Evolutionary conservation across 495 filamentous ascomycete species (phyloP), one percentile per base, ranked within the genome.

Genomic region (Apodospora peruviana): DNA sequence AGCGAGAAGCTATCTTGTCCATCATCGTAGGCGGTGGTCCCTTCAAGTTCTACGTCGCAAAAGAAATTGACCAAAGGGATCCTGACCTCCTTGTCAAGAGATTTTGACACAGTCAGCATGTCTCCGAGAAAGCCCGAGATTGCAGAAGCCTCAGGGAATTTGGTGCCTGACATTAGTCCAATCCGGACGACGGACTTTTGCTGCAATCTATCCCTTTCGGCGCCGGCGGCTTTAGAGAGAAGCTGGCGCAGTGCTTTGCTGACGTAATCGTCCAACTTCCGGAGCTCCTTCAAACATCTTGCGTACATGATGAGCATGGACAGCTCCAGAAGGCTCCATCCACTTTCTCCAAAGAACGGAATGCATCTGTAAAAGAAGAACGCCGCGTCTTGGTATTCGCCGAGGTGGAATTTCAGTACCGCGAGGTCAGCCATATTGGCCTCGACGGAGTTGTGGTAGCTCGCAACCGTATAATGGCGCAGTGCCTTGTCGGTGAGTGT

Each of bases 241-340:
- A 96, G 72, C 54, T 85, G 83, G 12, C 94, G 71, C 25, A 88
- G 70, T 19, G 86, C 79, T 14, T 79, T 80, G 35, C 79, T 80
- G 41, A 89, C 80, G 56, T 91, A 94, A 44, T 96, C 91, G 37
- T 91, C 87, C 50, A 79, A 79, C 16, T 79, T 78, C 36, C 83
- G 67, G 17, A 96, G 76, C 57, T 87, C 74, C 59, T 88, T 86
- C 41, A 97, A 75, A 66, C 89, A 96, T 29, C 79, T 79, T 3
- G 89, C 83, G 62, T 94, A 89, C 76, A 96, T 84, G 42, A 87
- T 78, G 22, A 98, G 73, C 78, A 95, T 87, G 2, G 81, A 82
- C 10, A 86, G 76, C 59, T 96, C 90, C 11, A 96, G 72, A 4
- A 85, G 66, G 36, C 74, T 80, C 93, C 93, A 98, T 14, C 84